Base-by-base conservation (phyloP, 2,329 filamentous ascomycete species). In the Alternaria sp. region DNA sequence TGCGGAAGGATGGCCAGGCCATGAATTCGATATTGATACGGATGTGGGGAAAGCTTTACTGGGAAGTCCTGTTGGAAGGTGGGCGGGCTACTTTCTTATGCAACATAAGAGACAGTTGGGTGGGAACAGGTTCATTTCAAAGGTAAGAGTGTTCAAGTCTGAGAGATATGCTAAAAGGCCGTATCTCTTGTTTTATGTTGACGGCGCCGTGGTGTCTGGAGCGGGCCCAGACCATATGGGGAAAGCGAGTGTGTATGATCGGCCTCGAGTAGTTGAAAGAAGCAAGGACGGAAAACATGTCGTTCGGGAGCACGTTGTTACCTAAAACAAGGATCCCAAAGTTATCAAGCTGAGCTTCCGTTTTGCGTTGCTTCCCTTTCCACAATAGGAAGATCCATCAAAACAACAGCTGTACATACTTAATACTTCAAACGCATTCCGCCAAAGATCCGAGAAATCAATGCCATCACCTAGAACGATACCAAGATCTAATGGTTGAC, bases 31-130 rank as follows among this genome's bases (percentile, higher is more conserved):
- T 14, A 61, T 67, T 48, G 51, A 65, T 0, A 60, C 52, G 4
- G 60, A 68, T 24, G 61, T 50, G n/a, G 68, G 65, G 2, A 50
- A 61, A 26, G 63, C 63, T 8, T 31, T 70, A 17, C 36, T 71
- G 5, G 66, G 67, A 23, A 46, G 34, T 31, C 60, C 55, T 2
- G 62, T 65, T 34, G 63, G 64, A 0, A 29, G 64, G 2, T 65
- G 62, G 64, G 58, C 60, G 14, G 62, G 62, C 3, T 65, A 63
- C 10, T 61, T 65, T 17, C 34, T 65, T 5, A 58, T 63, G 48
- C 62, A 65, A 41, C 60, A 63, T 28, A 67, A 65, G 34, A 21
- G 57, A 4, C 64, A 61, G 34, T 33, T 67, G 5, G 58, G 55
- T 1, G 62, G 62, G 5, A 56, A 44, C 21, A 63, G 49, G 29